These are phyloP conservation scores for Cornus kousa DNA, from an alignment of 148 eudicot species.

Conservation along the genomic window DNA sequence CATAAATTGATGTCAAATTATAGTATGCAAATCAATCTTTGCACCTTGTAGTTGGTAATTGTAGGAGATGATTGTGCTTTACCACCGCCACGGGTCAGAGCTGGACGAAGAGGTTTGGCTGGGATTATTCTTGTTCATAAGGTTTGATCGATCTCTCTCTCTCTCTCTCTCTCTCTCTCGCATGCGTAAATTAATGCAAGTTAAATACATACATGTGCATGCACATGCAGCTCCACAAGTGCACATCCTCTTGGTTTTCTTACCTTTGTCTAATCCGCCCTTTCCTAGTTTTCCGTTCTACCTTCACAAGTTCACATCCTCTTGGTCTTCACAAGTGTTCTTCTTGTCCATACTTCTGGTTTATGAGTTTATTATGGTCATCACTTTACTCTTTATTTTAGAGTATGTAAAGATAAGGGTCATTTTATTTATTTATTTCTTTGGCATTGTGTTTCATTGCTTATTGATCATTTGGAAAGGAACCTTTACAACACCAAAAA, in stretches of 20 bases:
- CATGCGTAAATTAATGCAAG: no score
- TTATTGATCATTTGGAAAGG: no score
- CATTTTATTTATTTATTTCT: no score
- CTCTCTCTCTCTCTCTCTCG: neutral
- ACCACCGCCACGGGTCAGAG: constrained; percentile 93
- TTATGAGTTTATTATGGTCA: neutral
- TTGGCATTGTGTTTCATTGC: no score
- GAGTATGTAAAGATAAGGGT: no score
- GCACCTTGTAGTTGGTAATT: constrained; percentile 69
- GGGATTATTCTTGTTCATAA: constrained; percentile 92
- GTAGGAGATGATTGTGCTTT: constrained; percentile 98
- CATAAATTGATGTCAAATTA: neutral
- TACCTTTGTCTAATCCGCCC: neutral
- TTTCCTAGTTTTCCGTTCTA: constrained; percentile 1
- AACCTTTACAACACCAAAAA: no score
- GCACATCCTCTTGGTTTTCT: neutral
- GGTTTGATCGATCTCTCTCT: constrained; percentile 38
- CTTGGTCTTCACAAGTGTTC: neutral
- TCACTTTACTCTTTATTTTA: neutral
- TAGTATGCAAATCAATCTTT: neutral
- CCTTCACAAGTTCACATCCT: neutral
- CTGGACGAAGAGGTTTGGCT: constrained; percentile 97
- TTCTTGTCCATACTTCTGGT: no score
- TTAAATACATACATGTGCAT: neutral
- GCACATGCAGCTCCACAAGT: neutral